These are phyloP conservation scores for Papiliotrema flavescens DNA, from an alignment of 1,284 basidiomycete species.

Conservation along the genomic window DNA sequence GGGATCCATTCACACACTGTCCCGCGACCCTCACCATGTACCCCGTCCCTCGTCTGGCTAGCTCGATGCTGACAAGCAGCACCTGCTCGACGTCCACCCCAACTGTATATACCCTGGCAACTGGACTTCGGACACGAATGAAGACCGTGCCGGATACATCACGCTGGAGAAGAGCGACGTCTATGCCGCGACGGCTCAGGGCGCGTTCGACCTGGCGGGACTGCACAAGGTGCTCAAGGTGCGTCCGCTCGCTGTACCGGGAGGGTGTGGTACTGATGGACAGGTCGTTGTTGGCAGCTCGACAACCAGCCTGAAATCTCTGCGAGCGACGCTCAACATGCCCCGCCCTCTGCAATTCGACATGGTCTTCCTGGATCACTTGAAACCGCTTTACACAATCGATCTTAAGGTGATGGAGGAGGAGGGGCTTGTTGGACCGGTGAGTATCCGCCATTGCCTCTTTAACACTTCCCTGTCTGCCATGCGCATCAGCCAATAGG, in stretches of 20 bases:
- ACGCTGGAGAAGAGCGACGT: conserved; percentile 38
- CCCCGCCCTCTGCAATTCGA: conserved; percentile 32
- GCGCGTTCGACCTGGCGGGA: conserved; percentile 33
- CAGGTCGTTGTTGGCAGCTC: conserved; percentile 36
- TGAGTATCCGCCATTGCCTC: conserved; percentile 10
- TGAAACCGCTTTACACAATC: conserved; percentile 41
- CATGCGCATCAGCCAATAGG: not conserved
- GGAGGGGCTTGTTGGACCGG: conserved; percentile 37
- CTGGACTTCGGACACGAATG: conserved; percentile 19
- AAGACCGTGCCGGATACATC: conserved; percentile 37
- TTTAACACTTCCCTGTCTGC: not conserved
- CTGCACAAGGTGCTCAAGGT: conserved; percentile 35
- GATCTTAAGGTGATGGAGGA: conserved; percentile 41
- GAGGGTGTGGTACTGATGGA: not conserved
- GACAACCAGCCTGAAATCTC: conserved; percentile 23
- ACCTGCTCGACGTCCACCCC: conserved; percentile 28
- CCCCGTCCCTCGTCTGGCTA: too few relatives aligned
- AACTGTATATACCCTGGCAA: conserved; percentile 24
- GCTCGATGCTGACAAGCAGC: conserved; percentile 17
- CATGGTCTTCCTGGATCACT: conserved; percentile 42
- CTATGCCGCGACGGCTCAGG: conserved; percentile 33
- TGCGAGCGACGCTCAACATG: conserved; percentile 32
- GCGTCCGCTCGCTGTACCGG: conserved; percentile 4
- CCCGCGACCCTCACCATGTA: too few relatives aligned
- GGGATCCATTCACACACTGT: too few relatives aligned